A percentile compares a stretch with the other conserved stretches of the same genome.
These are phyloP conservation scores for Polyporus arcularius DNA, from an alignment of 768 basidiomycete species.

Conservation along the genomic window DNA sequence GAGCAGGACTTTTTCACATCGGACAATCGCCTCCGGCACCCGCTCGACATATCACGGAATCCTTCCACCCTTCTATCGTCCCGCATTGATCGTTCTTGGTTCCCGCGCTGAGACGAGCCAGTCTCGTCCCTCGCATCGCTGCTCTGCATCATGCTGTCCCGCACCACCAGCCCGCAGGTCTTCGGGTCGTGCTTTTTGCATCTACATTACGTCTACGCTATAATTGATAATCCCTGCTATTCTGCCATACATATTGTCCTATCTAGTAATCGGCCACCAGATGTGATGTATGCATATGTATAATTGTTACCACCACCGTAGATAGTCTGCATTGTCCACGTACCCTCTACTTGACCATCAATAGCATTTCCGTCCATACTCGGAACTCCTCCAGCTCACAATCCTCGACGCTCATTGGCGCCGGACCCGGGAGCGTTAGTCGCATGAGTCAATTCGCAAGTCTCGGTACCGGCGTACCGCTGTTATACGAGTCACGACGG, in stretches of 20 bases:
- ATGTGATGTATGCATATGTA: constrained; percentile 17
- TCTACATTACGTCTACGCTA: not conserved
- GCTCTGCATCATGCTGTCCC: not conserved
- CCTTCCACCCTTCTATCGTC: not conserved
- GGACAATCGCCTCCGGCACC: not conserved
- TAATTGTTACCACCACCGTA: constrained; percentile 7
- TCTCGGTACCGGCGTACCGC: too few relatives aligned
- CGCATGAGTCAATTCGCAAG: too few relatives aligned
- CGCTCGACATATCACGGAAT: not conserved
- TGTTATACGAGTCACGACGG: too few relatives aligned
- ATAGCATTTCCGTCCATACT: not conserved
- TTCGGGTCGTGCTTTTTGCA: not conserved
- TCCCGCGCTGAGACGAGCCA: not conserved
- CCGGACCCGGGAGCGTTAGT: too few relatives aligned
- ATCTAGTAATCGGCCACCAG: not conserved
- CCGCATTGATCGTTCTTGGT: too few relatives aligned
- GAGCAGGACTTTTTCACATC: not conserved
- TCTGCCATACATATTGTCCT: not conserved
- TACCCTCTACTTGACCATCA: not conserved
- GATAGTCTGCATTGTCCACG: not conserved
- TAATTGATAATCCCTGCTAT: constrained; percentile 7
- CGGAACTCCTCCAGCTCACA: not conserved
- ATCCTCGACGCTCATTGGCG: too few relatives aligned
- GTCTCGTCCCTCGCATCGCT: not conserved
- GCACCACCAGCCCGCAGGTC: not conserved